Base-by-base conservation (phyloP, 1,139 yeast species). In the Sugiyamaella paludigena region DNA sequence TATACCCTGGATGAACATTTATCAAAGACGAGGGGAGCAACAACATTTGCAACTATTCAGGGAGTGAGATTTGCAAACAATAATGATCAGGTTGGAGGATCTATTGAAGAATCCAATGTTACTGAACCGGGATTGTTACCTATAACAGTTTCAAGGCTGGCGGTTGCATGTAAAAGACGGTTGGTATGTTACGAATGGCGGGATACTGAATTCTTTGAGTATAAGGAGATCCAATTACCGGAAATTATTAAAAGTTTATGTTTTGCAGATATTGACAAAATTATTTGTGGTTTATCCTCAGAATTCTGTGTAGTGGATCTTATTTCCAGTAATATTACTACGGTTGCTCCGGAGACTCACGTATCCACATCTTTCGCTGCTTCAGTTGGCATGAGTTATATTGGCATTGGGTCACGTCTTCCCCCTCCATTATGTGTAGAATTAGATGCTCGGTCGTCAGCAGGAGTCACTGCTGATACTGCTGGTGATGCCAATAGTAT, bases 121-220 rank as follows among this genome's bases (percentile, higher is more conserved):
- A 26, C n/a, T 11, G 33, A 38, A 16, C 43, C 48, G 2, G 43
- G 40, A 2, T 32, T 51, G 19, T 49, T 48, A 7, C 57, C 52
- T 13, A 34, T 52, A 1, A 52, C 58, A 36, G 59, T 63, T 4
- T 64, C 73, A 12, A 63, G 67, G 27, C 58, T 74, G 16, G 71
- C 68, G 8, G 66, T 71, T 30, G 68, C 66, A 2, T 62, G 69
- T 43, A 55, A 68, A 49, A 54, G 72, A 36, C 63, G 60, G 38
- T 52, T 74, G 27, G 58, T 65, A 5, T 58, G 71, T 13, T 66
- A 68, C 53, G 65, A 67, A 45, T 73, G 76, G 76, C 54, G 60
- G 40, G 69, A 68, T 47, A 52, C 64, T 10, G 70, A 67, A 47
- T 64, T 65, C 35, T 51, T 50, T 10, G 59, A 60, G 24, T 58